Conservation (phyloP, 768 basidiomycete species). For the Naganishia kalamii region DNA sequence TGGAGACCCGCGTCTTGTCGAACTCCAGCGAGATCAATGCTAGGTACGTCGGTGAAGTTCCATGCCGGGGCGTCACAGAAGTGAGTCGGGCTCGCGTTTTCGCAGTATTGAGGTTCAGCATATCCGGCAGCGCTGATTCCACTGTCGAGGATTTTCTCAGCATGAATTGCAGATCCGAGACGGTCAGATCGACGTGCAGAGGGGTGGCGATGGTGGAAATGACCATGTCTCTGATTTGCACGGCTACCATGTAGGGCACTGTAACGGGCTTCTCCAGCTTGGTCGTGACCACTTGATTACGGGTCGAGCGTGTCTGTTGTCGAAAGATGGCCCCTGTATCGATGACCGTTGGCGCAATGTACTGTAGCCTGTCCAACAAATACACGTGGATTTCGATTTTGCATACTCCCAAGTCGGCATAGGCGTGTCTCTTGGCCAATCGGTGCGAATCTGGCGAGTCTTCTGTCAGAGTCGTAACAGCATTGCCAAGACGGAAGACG, state of each 20-base stretch:
- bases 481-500: not conserved
- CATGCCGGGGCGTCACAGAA: not conserved
- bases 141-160: not conserved
- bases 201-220: not conserved
- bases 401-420: not conserved
- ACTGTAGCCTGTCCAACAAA: constrained; percentile 6
- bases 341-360: not conserved
- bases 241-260: not conserved
- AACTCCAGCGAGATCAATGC: constrained; percentile 1
- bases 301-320: too few species aligned
- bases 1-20: not conserved
- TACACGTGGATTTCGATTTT: not conserved
- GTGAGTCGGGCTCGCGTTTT: constrained; percentile 1
- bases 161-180: constrained; percentile 3
- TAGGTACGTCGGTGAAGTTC: not conserved
- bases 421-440: not conserved
- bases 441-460: not conserved
- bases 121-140: not conserved
- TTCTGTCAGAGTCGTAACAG: not conserved
- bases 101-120: not conserved
- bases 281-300: too few species aligned
- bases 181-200: not conserved
- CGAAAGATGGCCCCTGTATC: not conserved
- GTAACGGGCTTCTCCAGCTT: not conserved
- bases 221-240: constrained; percentile 3